These are phyloP conservation scores for Chaetomium cochliodes DNA, from an alignment of 495 filamentous ascomycete genomes.

Conservation along the genomic window DNA sequence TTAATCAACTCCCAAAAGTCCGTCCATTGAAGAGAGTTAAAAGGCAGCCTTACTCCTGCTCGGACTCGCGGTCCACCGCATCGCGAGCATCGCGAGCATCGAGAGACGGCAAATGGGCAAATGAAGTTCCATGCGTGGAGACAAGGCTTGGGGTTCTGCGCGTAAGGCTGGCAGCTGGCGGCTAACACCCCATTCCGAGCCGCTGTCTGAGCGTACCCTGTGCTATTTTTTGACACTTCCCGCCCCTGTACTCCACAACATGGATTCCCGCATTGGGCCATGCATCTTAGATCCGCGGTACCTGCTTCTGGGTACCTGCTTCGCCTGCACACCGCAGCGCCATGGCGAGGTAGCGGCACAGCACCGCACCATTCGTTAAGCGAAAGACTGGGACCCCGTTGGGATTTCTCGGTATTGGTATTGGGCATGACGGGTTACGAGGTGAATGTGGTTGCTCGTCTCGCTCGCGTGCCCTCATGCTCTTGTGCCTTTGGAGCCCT, in stretches of 20 bases:
- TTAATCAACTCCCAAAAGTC: not conserved
- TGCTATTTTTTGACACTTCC: slow-evolving; percentile 30
- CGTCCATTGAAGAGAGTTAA: not conserved
- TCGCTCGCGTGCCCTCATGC: not conserved
- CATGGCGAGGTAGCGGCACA: slow-evolving; percentile 24
- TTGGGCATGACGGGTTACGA: slow-evolving; percentile 12
- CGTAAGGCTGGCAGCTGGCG: slow-evolving; percentile 20
- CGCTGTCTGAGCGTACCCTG: slow-evolving; percentile 11
- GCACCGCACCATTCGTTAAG: slow-evolving; percentile 23
- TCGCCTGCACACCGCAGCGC: slow-evolving; percentile 6
- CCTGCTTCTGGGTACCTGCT: slow-evolving; percentile 15
- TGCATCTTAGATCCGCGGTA: slow-evolving; percentile 13
- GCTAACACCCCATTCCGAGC: slow-evolving; percentile 7
- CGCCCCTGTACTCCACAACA: slow-evolving; percentile 27
- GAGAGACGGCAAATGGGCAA: not conserved
- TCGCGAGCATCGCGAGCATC: not conserved
- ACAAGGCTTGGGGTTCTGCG: slow-evolving; percentile 22
- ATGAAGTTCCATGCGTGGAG: slow-evolving; percentile 16
- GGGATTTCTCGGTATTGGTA: slow-evolving; percentile 7
- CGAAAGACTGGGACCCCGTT: slow-evolving; percentile 13
- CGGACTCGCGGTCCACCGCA: not conserved
- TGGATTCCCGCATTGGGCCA: slow-evolving; percentile 13
- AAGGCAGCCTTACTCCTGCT: not conserved
- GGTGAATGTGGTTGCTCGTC: not conserved
- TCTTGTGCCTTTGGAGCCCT: too few relatives aligned